Evolutionary conservation across 139 green algal genomes (phyloP).

Genomic region (Eudorina sp.): DNA sequence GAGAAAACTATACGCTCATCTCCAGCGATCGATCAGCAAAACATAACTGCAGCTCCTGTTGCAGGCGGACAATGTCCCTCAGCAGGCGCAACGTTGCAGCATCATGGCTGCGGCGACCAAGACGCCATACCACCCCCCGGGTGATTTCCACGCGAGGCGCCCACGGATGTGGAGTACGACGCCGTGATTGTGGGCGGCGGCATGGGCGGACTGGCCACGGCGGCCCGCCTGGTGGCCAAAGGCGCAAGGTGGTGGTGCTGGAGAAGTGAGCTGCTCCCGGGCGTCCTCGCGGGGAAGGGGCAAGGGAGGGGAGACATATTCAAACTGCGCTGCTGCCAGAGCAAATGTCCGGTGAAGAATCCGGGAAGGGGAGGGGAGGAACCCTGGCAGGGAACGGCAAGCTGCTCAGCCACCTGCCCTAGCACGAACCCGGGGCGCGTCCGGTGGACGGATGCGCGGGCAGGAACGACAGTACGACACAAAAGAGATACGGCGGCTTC

Average conservation of each 20-base stretch:
- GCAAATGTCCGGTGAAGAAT: no score
- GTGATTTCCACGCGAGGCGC: slow-evolving; percentile 55
- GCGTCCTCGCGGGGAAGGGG: no score
- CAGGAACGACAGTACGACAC: no score
- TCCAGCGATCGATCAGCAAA: not conserved
- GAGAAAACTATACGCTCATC: not conserved
- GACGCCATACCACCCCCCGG: slow-evolving; percentile 28
- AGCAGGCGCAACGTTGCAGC: not conserved
- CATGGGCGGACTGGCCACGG: slow-evolving; percentile 93
- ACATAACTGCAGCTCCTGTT: not conserved
- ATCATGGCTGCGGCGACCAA: slow-evolving; percentile 18
- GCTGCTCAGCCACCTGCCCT: no score
- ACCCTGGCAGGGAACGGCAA: no score
- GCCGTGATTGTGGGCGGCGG: slow-evolving; percentile 92
- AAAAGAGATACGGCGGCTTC: no score
- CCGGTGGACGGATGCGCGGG: no score
- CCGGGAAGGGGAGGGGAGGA: no score
- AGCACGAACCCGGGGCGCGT: no score
- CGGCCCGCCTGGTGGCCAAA: slow-evolving; percentile 84
- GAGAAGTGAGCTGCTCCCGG: slow-evolving; percentile 88
- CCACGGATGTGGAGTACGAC: slow-evolving; percentile 84
- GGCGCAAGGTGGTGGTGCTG: slow-evolving; percentile 87
- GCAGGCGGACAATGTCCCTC: not conserved
- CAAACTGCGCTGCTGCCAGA: no score
- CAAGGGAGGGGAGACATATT: no score